Evolutionary conservation across 2,329 filamentous ascomycete species (phyloP).

Genomic region (Claviceps purpurea): DNA sequence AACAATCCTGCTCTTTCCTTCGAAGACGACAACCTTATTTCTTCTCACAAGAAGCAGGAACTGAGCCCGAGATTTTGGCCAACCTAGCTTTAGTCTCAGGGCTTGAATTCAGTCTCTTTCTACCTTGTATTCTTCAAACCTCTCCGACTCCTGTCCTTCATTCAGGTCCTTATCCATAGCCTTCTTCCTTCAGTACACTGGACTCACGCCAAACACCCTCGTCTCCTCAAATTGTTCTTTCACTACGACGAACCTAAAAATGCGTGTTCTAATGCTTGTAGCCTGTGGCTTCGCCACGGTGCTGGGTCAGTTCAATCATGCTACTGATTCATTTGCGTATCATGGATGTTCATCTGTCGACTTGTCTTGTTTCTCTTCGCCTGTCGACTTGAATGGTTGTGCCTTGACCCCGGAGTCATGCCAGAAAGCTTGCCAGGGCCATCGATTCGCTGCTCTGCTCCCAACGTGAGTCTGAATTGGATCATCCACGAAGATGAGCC

Average conservation of each 20-base stretch:
- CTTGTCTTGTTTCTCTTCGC: slow-evolving; percentile 13
- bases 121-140: slow-evolving; percentile 5
- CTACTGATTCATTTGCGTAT: slow-evolving; percentile 13
- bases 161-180: slow-evolving; percentile 5
- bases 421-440: slow-evolving; percentile 16
- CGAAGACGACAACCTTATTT: not conserved
- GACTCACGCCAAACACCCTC: slow-evolving; percentile 2
- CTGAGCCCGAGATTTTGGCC: not conserved
- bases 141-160: slow-evolving; percentile 4
- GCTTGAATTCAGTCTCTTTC: not conserved
- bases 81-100: not conserved
- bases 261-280: slow-evolving; percentile 13
- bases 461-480: slow-evolving; percentile 15
- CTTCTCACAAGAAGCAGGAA: not conserved
- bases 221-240: slow-evolving; percentile 1
- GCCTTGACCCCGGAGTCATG: slow-evolving; percentile 15
- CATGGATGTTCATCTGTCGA: slow-evolving; percentile 17
- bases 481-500: too few relatives aligned
- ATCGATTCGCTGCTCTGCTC: slow-evolving; percentile 17
- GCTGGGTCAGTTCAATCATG: slow-evolving; percentile 10
- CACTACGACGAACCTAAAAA: slow-evolving; percentile 8
- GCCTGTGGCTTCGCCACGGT: slow-evolving; percentile 11
- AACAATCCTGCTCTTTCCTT: slow-evolving; percentile 2
- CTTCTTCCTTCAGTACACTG: slow-evolving; percentile 1
- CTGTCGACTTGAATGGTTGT: slow-evolving; percentile 12